Evolutionary conservation across 331 rosid species (phyloP).

Genomic region (Quercus tomentella): DNA sequence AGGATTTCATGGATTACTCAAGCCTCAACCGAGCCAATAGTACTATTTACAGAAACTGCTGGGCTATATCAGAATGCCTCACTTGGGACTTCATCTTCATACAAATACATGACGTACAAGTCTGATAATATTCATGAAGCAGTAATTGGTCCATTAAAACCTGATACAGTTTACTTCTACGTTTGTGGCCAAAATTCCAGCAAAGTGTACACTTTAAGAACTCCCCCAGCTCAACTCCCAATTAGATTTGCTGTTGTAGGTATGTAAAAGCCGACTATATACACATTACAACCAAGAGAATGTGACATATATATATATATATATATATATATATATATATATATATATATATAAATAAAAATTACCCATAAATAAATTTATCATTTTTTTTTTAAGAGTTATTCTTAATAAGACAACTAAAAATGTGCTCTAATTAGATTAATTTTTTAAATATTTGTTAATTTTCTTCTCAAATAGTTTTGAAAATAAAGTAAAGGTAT

Average conservation of each 20-base stretch:
- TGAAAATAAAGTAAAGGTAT: no score
- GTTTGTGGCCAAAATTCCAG: constrained; percentile 43
- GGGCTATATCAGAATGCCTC: constrained; percentile 22
- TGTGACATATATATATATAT: no score
- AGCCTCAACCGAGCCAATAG: constrained; percentile 27
- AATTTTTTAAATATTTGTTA: no score
- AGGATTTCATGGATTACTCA: constrained; percentile 70
- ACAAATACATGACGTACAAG: constrained; percentile 11
- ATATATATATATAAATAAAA: no score
- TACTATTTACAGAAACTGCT: constrained; percentile 46
- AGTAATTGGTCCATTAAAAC: constrained; percentile 60
- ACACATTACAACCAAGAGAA: no score
- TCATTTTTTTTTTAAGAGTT: no score
- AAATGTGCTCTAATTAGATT: no score
- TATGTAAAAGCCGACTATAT: not conserved
- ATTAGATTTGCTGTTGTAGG: constrained; percentile 66
- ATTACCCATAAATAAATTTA: no score
- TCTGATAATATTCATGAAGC: constrained; percentile 69
- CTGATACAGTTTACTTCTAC: constrained; percentile 54
- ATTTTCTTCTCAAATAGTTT: no score
- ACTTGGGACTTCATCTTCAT: constrained; percentile 45
- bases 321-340: no score
- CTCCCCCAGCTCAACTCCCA: constrained; percentile 66
- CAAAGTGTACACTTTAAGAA: constrained; percentile 42
- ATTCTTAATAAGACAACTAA: no score